Percentiles rank a stretch among this genome's conserved stretches.
phyloP scores from a whole-genome alignment of 352 stramenopile genomes.

The Aphanomyces invadans region DNA sequence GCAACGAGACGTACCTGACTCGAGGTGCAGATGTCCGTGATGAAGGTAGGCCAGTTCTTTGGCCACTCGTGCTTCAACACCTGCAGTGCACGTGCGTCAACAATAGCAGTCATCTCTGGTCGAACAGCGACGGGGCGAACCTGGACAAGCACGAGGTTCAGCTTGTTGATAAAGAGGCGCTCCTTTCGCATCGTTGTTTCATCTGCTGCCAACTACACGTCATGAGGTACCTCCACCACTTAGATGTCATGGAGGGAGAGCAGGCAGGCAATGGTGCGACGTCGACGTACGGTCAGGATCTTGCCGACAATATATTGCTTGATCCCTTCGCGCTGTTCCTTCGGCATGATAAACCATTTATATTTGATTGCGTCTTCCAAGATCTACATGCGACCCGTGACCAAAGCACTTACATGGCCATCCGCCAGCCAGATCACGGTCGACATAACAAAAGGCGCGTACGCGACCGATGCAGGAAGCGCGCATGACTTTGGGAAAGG shows the following conservation, averaged over 20 bases:
- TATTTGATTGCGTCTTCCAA: constrained; percentile 97
- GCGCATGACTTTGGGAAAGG: not conserved
- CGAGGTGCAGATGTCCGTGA: constrained; percentile 92
- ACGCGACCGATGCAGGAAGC: not conserved
- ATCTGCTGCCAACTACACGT: constrained; percentile 79
- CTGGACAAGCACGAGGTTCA: constrained; percentile 95
- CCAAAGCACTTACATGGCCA: too few relatives aligned
- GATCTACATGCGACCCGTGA: constrained; percentile 75
- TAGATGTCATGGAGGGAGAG: too few relatives aligned
- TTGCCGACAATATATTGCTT: constrained; percentile 98
- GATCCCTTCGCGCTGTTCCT: constrained; percentile 95
- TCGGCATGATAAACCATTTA: constrained; percentile 94
- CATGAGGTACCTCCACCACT: too few relatives aligned
- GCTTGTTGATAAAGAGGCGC: constrained; percentile 91
- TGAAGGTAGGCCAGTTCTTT: constrained; percentile 99
- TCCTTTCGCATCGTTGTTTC: constrained; percentile 83
- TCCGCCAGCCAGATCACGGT: too few relatives aligned
- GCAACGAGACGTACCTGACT: constrained; percentile 81
- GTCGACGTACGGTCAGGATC: constrained; percentile 79
- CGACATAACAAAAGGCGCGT: too few relatives aligned
- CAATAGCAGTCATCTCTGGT: not conserved
- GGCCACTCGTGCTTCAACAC: constrained; percentile 99
- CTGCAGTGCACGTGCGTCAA: constrained; percentile 46
- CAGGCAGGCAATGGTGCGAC: not conserved
- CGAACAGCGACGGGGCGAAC: constrained; percentile 13